Base-by-base conservation (phyloP, 2,329 filamentous ascomycete genomes). In the Trichoderma sp. region DNA sequence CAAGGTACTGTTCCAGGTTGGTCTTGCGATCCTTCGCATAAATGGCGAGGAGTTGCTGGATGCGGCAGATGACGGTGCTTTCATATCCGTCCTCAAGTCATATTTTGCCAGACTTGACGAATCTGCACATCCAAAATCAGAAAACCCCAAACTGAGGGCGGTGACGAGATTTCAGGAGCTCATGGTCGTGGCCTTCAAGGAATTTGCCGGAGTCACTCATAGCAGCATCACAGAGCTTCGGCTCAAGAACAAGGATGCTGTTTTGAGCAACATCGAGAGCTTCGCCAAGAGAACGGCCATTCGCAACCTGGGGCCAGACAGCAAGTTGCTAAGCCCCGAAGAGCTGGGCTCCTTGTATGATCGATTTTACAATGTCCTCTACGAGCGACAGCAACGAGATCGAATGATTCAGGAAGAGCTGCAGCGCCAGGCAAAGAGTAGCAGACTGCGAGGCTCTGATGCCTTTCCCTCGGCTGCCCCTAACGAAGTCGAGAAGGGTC, bases 161-260 rank as follows among this genome's bases (percentile, higher is more conserved):
- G 97, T 99, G 72, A 99, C 97, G 6, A 91, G 94, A 64, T 99
- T 99, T 83, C 97, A 99, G 81, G 97, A 98, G 83, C 90, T 99
- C 75, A 98, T 99, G 95, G 97, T 99, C 3, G 97, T 98, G 24
- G 97, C 97, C 0, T 99, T 99, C 86, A 98, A 98, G 80, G 97
- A 99, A 82, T 99, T 99, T 82, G 93, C 96, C 0, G 94, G 93
- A 56, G 98, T 99, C 79, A 99, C 97, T 0, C 96, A 99, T 82
- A 93, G 92, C 81, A 98, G 93, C 68, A 95, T 99, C 76, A 93
- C 93, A 0, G 97, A 98, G 78, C 89, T 97, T 81, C 92, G 97
- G 27, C 88, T 94, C 56, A 97, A 95, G 84, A 97, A 98, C 85
- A 98, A 98, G 84, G 94, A 97, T 81, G 93, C 94, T 0, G 97